Base-by-base conservation (phyloP, 2,329 filamentous ascomycete species). In the Fusarium pseudocircinatum region DNA sequence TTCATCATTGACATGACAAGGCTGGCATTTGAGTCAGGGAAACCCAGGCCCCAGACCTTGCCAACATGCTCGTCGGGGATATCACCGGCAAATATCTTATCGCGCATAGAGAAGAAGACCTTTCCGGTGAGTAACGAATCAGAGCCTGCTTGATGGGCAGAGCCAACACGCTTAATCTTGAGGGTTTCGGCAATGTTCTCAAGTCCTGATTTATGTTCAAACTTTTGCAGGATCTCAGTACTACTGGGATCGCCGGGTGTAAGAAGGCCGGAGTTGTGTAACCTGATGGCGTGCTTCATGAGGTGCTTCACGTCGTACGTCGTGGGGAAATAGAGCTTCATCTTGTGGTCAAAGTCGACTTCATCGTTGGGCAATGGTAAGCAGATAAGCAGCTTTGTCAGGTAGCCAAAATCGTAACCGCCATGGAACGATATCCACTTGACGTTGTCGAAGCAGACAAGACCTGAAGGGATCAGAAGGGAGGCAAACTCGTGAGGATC, bases 361-460 rank as follows among this genome's bases (percentile, higher is more conserved):
- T 98, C 96, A 75, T 97, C 94, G 76, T 95, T 93, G 2, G 96
- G 96, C 13, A 99, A 87, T 49, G 92, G 90, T 74, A 91, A 89
- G 83, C 93, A 93, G 64, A 94, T 92, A 81, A 99, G 91, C 65
- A 98, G 91, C 84, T 99, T 99, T 79, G 97, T 95, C 52, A 99
- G 87, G 79, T 98, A 98, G 54, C 95, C 96, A 83, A 99, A 98
- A 84, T 99, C 96, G 83, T 99, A 99, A 69, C 96, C 96, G 34
- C 94, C 96, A 82, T 99, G 96, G 84, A 98, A 98, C 8, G 94
- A 97, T 73, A 99, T 94, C 96, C 96, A 99, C 81, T 94, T 92
- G 62, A 98, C 93, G 65, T 97, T 91, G 43, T 96, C 92, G 73
- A 94, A 91, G 78, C 96, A 92, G 18, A 97, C 94, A 50, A 99